These are phyloP conservation scores for Apiosordaria backusii DNA, from an alignment of 495 filamentous ascomycete genomes.

Conservation along the genomic window DNA sequence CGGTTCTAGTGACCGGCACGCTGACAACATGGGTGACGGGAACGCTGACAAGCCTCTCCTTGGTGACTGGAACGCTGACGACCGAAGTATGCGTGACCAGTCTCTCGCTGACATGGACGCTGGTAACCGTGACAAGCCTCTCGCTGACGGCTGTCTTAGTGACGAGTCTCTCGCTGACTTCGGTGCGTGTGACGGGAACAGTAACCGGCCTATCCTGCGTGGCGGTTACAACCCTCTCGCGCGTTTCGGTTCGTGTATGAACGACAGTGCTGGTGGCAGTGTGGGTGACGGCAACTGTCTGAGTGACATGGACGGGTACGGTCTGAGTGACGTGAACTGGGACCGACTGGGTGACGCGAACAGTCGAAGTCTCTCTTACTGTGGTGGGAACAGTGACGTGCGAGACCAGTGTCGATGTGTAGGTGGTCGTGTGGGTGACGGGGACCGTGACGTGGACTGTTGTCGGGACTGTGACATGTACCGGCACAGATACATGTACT, in stretches of 20 bases:
- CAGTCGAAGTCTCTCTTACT: not conserved
- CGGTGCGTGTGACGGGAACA: constrained; percentile 3
- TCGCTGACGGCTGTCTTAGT: not conserved
- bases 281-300: not conserved
- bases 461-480: constrained; percentile 8
- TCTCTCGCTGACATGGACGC: constrained; percentile 7
- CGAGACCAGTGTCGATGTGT: not conserved
- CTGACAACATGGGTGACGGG: not conserved
- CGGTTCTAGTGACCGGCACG: constrained; percentile 4
- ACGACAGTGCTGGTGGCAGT: not conserved
- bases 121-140: constrained; percentile 1
- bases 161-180: constrained; percentile 4
- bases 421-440: not conserved
- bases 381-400: not conserved
- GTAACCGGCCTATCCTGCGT: constrained; percentile 7
- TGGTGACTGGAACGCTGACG: not conserved
- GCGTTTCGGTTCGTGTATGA: not conserved
- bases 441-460: constrained; percentile 6
- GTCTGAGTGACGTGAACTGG: not conserved
- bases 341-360: not conserved
- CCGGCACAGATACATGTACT: constrained; percentile 5
- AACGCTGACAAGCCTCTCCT: not conserved
- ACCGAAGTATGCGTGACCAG: constrained; percentile 1
- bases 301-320: constrained; percentile 2
- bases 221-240: not conserved